phyloP scores from a whole-genome alignment of 2,329 filamentous ascomycete genomes.

The Geosmithia flava region DNA sequence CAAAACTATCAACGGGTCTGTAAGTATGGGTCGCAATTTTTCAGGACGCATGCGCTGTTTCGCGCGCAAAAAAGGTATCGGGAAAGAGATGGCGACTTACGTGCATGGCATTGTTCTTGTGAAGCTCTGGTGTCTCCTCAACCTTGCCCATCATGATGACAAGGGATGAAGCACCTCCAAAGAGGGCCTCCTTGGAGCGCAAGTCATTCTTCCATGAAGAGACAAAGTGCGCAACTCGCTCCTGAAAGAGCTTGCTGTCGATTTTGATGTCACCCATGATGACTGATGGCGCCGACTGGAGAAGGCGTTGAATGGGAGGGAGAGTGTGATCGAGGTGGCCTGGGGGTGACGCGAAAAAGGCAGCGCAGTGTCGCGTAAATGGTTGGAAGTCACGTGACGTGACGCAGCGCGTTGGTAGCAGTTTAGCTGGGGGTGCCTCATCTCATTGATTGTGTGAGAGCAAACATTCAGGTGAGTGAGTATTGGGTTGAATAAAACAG shows the following conservation, averaged over 20 bases:
- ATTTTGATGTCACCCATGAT: conserved; percentile 80
- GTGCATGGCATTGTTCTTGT: conserved; percentile 95
- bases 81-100: conserved; percentile 36
- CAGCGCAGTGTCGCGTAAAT: conserved; percentile 27
- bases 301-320: conserved; percentile 7
- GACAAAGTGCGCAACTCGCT: conserved; percentile 77
- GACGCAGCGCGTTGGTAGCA: neutral
- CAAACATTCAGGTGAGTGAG: too few species aligned
- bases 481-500: too few species aligned
- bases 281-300: conserved; percentile 12
- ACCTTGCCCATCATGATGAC: conserved; percentile 91
- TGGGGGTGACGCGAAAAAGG: conserved; percentile 23
- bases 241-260: conserved; percentile 86
- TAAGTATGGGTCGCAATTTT: neutral
- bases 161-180: conserved; percentile 77
- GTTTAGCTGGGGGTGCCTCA: neutral
- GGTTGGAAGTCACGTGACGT: conserved; percentile 22
- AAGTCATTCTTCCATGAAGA: conserved; percentile 95
- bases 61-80: neutral
- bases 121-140: conserved; percentile 73
- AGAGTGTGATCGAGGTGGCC: conserved; percentile 8
- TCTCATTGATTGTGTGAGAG: neutral
- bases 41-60: neutral
- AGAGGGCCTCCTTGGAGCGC: conserved; percentile 72
- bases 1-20: conserved; percentile 57